Evolutionary conservation across 495 filamentous ascomycete species (phyloP).

Genomic region (Tuber aestivum): DNA sequence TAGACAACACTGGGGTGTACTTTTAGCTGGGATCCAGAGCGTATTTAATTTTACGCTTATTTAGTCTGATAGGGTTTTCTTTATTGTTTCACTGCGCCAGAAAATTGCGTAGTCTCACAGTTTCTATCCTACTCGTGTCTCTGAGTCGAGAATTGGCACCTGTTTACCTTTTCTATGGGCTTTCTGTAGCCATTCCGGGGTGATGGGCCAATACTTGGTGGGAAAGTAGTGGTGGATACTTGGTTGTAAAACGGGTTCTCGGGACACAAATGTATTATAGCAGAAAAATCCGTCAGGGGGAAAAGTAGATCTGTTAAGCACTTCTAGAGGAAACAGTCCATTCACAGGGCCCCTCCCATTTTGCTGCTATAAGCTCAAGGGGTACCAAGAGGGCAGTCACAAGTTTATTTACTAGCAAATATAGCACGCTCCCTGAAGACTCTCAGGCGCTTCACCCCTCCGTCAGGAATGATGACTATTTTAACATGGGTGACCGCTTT

Average conservation of each 20-base stretch:
- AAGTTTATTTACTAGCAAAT: not conserved
- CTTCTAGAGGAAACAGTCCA: not conserved
- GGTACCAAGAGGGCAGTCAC: not conserved
- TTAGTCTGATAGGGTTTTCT: not conserved
- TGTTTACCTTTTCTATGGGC: not conserved
- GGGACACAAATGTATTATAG: not conserved
- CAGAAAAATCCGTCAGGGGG: not conserved
- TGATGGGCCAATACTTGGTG: not conserved
- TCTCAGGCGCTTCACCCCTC: conserved; percentile 80
- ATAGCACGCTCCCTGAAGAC: conserved; percentile 63
- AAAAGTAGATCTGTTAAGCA: not conserved
- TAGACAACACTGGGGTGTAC: not conserved
- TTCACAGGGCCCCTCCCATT: not conserved
- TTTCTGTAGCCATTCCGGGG: not conserved
- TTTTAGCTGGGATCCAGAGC: not conserved
- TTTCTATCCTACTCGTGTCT: no score
- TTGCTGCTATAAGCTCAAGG: not conserved
- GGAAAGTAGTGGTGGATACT: not conserved
- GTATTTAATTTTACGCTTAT: not conserved
- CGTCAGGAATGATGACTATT: conserved; percentile 85
- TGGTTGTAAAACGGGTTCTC: not conserved
- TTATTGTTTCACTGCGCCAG: no score
- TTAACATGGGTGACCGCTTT: conserved; percentile 71
- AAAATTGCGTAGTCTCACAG: no score
- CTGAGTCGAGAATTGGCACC: no score